Evolutionary conservation across 768 basidiomycete genomes (phyloP).

Genomic region (Amanita polypyramis): DNA sequence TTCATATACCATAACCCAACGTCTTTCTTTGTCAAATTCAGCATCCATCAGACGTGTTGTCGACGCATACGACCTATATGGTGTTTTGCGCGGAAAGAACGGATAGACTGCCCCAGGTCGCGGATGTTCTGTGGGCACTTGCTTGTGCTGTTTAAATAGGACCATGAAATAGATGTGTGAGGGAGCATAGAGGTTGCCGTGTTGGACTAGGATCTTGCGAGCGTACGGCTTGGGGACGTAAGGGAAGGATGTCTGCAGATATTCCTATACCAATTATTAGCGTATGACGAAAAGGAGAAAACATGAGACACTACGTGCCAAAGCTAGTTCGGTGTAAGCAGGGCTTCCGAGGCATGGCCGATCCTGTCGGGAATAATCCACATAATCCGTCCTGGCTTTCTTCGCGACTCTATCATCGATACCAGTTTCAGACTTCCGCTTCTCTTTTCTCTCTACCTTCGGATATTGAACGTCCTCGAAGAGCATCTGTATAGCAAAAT

Average conservation of each 20-base stretch:
- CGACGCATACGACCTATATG: constrained; percentile 27
- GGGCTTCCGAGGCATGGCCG: constrained; percentile 31
- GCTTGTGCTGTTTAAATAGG: constrained; percentile 21
- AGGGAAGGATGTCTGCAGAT: constrained; percentile 49
- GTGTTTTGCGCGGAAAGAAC: constrained; percentile 18
- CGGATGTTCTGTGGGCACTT: constrained; percentile 10
- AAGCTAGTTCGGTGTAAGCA: constrained; percentile 37
- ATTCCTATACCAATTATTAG: constrained; percentile 23
- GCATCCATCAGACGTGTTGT: constrained; percentile 21
- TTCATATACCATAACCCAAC: constrained; percentile 35
- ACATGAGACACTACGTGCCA: constrained; percentile 27
- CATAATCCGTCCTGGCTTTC: constrained; percentile 46
- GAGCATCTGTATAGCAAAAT: constrained; percentile 46
- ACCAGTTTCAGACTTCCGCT: constrained; percentile 24
- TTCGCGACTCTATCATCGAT: constrained; percentile 17
- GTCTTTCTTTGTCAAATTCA: constrained; percentile 35
- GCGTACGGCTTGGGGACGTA: constrained; percentile 45
- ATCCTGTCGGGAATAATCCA: constrained; percentile 21
- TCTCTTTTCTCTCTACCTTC: constrained; percentile 27
- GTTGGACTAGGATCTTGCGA: constrained; percentile 25
- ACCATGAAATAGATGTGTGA: constrained; percentile 40
- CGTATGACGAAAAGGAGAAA: constrained; percentile 2
- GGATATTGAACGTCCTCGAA: constrained; percentile 59
- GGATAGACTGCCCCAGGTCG: constrained; percentile 25
- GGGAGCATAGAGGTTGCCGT: constrained; percentile 52